phyloP scores from a whole-genome alignment of 345 rosid species.

The Rhizophora mangle region DNA sequence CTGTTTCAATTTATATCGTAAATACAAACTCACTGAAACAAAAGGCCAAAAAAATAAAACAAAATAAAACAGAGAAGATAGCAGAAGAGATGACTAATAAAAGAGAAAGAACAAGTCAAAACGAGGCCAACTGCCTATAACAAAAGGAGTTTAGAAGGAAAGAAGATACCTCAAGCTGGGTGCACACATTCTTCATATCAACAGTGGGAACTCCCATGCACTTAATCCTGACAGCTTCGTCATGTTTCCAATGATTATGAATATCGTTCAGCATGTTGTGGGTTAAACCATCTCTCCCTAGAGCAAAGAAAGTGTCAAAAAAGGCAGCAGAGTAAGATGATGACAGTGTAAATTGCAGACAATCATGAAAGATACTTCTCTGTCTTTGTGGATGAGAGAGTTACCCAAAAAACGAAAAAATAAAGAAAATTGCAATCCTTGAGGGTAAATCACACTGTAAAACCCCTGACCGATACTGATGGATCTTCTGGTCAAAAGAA shows the following conservation, averaged over 20 bases:
- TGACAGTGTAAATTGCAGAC: not conserved
- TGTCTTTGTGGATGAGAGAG: not conserved
- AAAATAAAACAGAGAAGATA: not conserved
- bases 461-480: too few species aligned
- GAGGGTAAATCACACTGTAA: too few species aligned
- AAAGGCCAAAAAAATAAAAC: not conserved
- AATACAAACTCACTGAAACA: not conserved
- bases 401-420: too few species aligned
- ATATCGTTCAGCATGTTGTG: conserved; percentile 94
- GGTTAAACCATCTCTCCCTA: conserved; percentile 95
- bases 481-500: too few species aligned
- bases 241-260: conserved; percentile 72
- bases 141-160: not conserved
- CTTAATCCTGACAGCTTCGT: conserved; percentile 79
- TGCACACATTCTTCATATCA: conserved; percentile 79
- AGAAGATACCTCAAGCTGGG: conserved; percentile 73
- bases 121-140: not conserved
- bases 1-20: conserved; percentile 18
- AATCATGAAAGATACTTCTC: not conserved
- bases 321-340: not conserved
- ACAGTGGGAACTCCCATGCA: conserved; percentile 89
- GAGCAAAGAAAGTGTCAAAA: conserved; percentile 2
- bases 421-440: too few species aligned
- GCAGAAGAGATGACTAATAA: not conserved
- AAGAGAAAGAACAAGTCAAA: not conserved